These are phyloP conservation scores for Ailanthus altissimus DNA, from an alignment of 345 rosid species.

Conservation along the genomic window DNA sequence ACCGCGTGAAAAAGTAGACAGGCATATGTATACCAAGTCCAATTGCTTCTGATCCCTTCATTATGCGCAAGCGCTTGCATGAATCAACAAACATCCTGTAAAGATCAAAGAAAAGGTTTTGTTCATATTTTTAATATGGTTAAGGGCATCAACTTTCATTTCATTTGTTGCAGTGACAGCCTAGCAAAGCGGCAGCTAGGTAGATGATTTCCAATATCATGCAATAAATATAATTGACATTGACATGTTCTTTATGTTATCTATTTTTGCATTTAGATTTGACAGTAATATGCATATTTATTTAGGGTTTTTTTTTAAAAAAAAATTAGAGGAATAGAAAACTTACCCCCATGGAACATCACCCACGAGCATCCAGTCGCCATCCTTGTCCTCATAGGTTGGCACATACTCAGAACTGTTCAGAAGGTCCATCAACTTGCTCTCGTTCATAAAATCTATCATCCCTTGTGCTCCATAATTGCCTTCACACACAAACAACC, in stretches of 20 bases:
- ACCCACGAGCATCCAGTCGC: constrained; percentile 99
- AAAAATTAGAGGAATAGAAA: background rate
- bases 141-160: background rate
- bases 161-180: background rate
- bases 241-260: background rate
- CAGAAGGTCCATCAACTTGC: constrained; percentile 87
- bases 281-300: no score
- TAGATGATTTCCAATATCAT: background rate
- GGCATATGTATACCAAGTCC: constrained; percentile 63
- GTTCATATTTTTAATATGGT: background rate
- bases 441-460: constrained; percentile 98
- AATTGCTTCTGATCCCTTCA: constrained; percentile 96
- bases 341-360: constrained; percentile 99
- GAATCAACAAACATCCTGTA: constrained; percentile 91
- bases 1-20: background rate
- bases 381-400: constrained; percentile 92
- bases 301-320: background rate
- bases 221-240: background rate
- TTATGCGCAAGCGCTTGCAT: constrained; percentile 96
- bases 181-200: background rate
- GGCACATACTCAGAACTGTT: constrained; percentile 94
- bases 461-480: constrained; percentile 71
- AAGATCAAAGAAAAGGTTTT: constrained; percentile 3
- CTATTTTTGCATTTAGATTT: no score
- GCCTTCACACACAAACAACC: constrained; percentile 30